phyloP scores from a whole-genome alignment of 805 yeast genomes.

The Tetrapisispora nanseiensis region DNA sequence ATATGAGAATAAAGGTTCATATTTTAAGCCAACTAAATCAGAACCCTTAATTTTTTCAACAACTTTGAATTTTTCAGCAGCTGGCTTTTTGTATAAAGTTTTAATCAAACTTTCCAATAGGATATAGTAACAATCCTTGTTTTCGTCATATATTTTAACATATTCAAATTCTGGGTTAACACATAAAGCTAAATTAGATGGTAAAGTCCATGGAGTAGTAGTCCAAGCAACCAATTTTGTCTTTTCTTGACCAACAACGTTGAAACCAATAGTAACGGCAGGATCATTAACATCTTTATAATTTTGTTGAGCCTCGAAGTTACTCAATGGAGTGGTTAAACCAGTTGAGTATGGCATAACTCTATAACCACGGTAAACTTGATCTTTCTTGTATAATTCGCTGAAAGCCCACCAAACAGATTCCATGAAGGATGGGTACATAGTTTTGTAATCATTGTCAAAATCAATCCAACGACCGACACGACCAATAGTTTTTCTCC shows the following conservation, averaged over 20 bases:
- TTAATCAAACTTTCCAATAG: conserved; percentile 74
- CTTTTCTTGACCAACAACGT: conserved; percentile 66
- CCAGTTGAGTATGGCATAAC: conserved; percentile 99
- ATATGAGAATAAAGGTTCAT: conserved; percentile 76
- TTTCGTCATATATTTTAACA: conserved; percentile 86
- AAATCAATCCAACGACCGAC: conserved; percentile 99
- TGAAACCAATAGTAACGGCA: conserved; percentile 87
- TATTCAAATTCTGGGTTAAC: conserved; percentile 88
- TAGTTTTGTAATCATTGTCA: conserved; percentile 94
- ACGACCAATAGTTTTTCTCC: conserved; percentile 90
- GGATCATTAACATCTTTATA: conserved; percentile 97
- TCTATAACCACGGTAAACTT: conserved; percentile 89
- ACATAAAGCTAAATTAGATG: conserved; percentile 85
- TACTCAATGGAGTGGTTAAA: conserved; percentile 89
- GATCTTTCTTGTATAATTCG: conserved; percentile 71
- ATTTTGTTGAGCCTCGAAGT: conserved; percentile 97
- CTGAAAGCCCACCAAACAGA: conserved; percentile 99
- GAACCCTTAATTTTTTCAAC: conserved; percentile 74
- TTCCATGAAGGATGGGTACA: conserved; percentile 95
- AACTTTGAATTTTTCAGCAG: conserved; percentile 73
- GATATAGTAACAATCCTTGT: conserved; percentile 68
- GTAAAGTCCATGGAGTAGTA: conserved; percentile 99
- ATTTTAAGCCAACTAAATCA: conserved; percentile 68
- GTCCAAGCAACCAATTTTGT: conserved; percentile 95
- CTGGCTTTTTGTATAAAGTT: conserved; percentile 89